Base-by-base conservation (phyloP, 192 early-diverging fungal species). In the Coemansia sp. region DNA sequence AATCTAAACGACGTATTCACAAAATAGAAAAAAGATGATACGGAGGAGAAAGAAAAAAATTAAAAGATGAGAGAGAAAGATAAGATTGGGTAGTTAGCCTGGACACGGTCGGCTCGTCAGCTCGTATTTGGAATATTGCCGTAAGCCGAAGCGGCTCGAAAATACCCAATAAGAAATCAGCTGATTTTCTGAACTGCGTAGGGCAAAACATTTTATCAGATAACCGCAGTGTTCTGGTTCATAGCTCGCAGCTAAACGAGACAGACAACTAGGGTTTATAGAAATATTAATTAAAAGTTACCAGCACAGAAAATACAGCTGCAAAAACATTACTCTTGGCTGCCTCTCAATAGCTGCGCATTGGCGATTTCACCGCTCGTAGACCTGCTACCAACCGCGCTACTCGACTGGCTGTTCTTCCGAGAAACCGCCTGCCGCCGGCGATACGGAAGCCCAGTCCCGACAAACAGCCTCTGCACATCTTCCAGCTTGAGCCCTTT, bases 401-500 rank as follows among this genome's bases (percentile, higher is more conserved):
- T 53, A n/a, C 41, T 45, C 11, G 51, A 53, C 23, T 53, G 22
- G 2, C 22, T 24, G 51, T 25, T 21, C 51, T 53, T 53, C 22
- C 22, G 19, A 6, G 47, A 19, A 21, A 29, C 53, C 1, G 59
- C 15, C 35, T 23, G 67, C 22, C 37, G 67, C 22, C 29, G 21
- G 21, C 69, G 62, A 38, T 68, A 75, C 12, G 73, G 50, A n/a
- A 55, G 24, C 15, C 52, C 39, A 5, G 53, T 52, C 12, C 67
- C 63, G 2, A 52, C 49, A 58, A 81, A 81, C 69, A 81, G 47
- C 48, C 63, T 54, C 63, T 81, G 78, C 32, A 81, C 73, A 53
- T 81, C 72, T 47, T 81, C 78, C 29, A 81, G 73, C 63, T 69
- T 72, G 21, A 81, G 69, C 2, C 78, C 78, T 65, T 81, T 81